These are phyloP conservation scores for Aspergillus bertholletiae DNA, from an alignment of 495 filamentous ascomycete genomes.

Conservation along the genomic window DNA sequence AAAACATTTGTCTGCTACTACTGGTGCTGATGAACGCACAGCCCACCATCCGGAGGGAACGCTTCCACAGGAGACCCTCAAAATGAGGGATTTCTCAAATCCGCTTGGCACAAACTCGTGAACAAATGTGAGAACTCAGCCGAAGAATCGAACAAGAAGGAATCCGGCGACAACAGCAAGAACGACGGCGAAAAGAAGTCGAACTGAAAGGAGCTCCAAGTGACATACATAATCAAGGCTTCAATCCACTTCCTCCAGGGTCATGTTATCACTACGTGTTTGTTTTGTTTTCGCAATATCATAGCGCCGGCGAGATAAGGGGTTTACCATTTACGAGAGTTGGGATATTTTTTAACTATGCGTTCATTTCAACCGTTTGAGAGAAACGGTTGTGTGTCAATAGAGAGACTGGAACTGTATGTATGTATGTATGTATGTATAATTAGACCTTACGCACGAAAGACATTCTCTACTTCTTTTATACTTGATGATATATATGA, in stretches of 20 bases:
- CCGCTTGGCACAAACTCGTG: conserved; percentile 83
- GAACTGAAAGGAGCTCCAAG: conserved; percentile 27
- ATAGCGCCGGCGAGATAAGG: conserved; percentile 47
- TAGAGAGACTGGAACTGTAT: conserved; percentile 6
- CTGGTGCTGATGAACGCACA: conserved; percentile 4
- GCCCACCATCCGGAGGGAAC: conserved; percentile 7
- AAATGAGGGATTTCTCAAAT: conserved; percentile 82
- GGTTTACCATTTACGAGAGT: conserved; percentile 5
- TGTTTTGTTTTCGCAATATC: conserved; percentile 34
- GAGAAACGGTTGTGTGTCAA: conserved; percentile 1
- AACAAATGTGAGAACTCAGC: conserved; percentile 53
- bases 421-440: conserved; percentile 12
- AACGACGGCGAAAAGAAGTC: conserved; percentile 51
- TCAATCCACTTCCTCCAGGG: conserved; percentile 4
- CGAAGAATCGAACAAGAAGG: conserved; percentile 28
- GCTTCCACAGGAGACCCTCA: conserved; percentile 43
- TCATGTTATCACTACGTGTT: conserved; percentile 20
- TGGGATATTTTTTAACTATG: conserved; percentile 4
- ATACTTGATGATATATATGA: background rate
- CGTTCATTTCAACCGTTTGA: background rate
- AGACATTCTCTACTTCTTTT: conserved; percentile 1
- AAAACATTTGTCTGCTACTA: background rate
- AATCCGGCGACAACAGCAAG: conserved; percentile 36
- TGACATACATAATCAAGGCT: conserved; percentile 18
- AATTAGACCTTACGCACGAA: conserved; percentile 3